Percentiles rank a stretch among this genome's conserved stretches.
Conservation (phyloP, 495 filamentous ascomycete genomes). For the Rostrohypoxylon terebratum region DNA sequence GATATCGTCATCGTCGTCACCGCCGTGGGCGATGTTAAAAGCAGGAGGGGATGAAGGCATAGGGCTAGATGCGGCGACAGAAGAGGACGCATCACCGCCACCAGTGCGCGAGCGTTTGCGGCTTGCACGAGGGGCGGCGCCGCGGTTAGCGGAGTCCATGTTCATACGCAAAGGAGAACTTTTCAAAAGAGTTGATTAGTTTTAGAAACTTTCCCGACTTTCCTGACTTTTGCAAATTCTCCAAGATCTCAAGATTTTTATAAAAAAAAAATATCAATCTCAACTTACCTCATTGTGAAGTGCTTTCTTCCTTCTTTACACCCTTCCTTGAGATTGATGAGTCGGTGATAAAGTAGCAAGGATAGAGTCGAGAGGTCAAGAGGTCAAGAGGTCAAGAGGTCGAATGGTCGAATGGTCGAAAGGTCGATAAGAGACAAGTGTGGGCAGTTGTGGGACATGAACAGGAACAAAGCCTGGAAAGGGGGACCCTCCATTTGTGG, state of each 20-base stretch:
- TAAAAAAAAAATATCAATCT: not conserved
- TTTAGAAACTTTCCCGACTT: slow-evolving; percentile 17
- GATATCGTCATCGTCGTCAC: slow-evolving; percentile 77
- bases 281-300: slow-evolving; percentile 56
- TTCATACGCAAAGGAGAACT: slow-evolving; percentile 86
- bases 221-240: too few species aligned
- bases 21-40: slow-evolving; percentile 65
- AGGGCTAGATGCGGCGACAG: slow-evolving; percentile 69
- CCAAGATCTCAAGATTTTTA: not conserved
- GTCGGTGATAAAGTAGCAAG: not conserved
- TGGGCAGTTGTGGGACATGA: slow-evolving; percentile 10
- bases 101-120: slow-evolving; percentile 89
- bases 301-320: slow-evolving; percentile 22
- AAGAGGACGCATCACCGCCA: slow-evolving; percentile 75
- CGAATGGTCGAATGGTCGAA: too few species aligned
- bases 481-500: slow-evolving; percentile 22
- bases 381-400: too few species aligned
- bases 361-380: too few species aligned
- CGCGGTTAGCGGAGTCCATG: slow-evolving; percentile 89
- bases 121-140: slow-evolving; percentile 65
- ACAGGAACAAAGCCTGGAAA: slow-evolving; percentile 7
- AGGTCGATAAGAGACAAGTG: not conserved
- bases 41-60: slow-evolving; percentile 63
- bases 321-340: slow-evolving; percentile 8
- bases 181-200: slow-evolving; percentile 40